Evolutionary conservation across 2,329 filamentous ascomycete genomes (phyloP).

Genomic region (Triangularia setosa): DNA sequence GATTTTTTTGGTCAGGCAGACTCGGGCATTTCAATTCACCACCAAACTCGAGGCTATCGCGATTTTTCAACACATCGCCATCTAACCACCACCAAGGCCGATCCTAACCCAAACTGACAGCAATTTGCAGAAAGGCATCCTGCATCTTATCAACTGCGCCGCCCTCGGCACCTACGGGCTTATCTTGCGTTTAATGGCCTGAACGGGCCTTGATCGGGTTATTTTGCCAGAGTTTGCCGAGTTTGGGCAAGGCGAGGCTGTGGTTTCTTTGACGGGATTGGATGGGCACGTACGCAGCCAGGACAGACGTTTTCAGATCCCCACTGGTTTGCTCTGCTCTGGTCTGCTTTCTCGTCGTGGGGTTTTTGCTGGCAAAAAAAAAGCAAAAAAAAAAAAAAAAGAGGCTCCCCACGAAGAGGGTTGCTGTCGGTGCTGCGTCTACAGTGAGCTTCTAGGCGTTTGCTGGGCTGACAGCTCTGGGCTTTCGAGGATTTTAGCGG

Average conservation of each 20-base stretch:
- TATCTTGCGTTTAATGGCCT: neutral
- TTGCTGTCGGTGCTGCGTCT: neutral
- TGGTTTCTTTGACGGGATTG: neutral
- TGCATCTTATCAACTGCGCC: neutral
- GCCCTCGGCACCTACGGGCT: neutral
- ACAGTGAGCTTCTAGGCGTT: neutral
- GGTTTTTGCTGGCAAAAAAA: too few relatives aligned
- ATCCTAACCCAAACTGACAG: neutral
- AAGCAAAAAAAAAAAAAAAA: too few relatives aligned
- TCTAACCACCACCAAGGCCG: neutral
- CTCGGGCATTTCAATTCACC: neutral
- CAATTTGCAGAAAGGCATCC: neutral
- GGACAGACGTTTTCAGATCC: neutral
- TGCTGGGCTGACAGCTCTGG: conserved; percentile 12
- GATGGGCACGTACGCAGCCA: neutral
- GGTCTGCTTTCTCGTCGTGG: neutral
- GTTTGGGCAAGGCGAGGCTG: neutral
- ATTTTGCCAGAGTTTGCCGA: neutral
- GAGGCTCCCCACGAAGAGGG: neutral
- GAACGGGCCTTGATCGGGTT: neutral
- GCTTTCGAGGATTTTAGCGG: conserved; percentile 15
- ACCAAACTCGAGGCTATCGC: neutral
- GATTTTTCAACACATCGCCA: neutral
- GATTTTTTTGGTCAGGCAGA: neutral
- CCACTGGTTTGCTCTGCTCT: neutral